These are phyloP conservation scores for Brasenia schreberi DNA, from an alignment of 164 flowering plant species.

Conservation along the genomic window DNA sequence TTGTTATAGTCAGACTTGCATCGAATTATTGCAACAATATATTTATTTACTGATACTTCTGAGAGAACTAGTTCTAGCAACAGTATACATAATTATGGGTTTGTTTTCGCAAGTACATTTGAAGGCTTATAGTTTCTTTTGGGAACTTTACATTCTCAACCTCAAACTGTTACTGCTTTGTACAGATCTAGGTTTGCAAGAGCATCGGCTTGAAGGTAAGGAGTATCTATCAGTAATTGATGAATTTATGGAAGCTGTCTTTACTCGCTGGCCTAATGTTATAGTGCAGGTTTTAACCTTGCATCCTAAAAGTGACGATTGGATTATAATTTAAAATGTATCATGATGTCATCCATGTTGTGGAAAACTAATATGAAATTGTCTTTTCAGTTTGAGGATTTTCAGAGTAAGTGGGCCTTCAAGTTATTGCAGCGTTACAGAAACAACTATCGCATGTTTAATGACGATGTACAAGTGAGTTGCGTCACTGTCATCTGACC, in stretches of 20 bases:
- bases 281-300: conserved; percentile 67
- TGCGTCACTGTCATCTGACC: not conserved
- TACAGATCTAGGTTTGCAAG: conserved; percentile 81
- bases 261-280: conserved; percentile 98
- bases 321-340: not conserved
- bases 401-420: conserved; percentile 99
- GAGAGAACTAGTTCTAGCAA: no score
- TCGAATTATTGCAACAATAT: no score
- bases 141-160: not conserved
- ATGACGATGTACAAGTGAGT: conserved; percentile 94
- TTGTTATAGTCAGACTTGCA: no score
- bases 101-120: not conserved
- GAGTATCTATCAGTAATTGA: conserved; percentile 82
- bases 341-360: not conserved
- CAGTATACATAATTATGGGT: no score
- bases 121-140: not conserved
- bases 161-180: not conserved
- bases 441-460: conserved; percentile 81
- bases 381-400: conserved; percentile 83
- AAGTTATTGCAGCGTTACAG: conserved; percentile 89
- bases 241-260: conserved; percentile 99
- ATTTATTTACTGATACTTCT: no score
- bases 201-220: conserved; percentile 89
- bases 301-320: not conserved
- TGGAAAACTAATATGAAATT: conserved; percentile 5